Evolutionary conservation across 192 early-diverging fungal genomes (phyloP), one percentile per base, ranked within the genome.

Genomic region (Entomortierella parvispora): DNA sequence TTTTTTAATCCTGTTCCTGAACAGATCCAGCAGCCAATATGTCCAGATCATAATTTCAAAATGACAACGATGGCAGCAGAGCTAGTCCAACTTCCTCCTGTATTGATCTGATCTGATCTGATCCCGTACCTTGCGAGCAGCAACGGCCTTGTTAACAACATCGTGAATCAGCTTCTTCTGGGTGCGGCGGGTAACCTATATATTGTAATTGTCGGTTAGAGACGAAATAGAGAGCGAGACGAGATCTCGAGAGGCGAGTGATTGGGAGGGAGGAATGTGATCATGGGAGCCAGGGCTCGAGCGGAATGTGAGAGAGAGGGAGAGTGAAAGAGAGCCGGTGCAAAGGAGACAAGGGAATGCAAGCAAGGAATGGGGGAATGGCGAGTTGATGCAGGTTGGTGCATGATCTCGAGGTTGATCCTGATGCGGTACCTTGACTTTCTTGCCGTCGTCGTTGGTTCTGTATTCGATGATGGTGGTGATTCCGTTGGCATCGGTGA

Each of bases 361-460:
- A 9, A 20, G 14, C 29, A 32, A 28, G 0, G 25, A 26, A 43
- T 0, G 3, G 20, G 37, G 37, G 37, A 40, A 12, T 9, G 37
- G 12, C 7, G 37, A 40, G 37, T 12, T n/a, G n/a, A n/a, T n/a
- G n/a, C n/a, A n/a, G n/a, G n/a, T n/a, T n/a, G n/a, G n/a, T n/a
- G n/a, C n/a, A n/a, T n/a, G n/a, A n/a, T n/a, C n/a, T n/a, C n/a
- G n/a, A n/a, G 37, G 12, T 12, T 40, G 37, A 40, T 40, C 37
- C 37, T 40, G 37, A 40, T 40, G 31, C n/a, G 15, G 31, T 85
- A 90, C 89, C 83, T 94, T 95, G 51, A 97, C 94, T 83, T 90
- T 94, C 77, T 95, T 93, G 72, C 96, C 95, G 48, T 95, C 93
- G 26, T 94, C 95, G 65, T 95, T 97, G n/a, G 83, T 81, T 62